Evolutionary conservation across 495 filamentous ascomycete species (phyloP), one percentile per base, ranked within the genome.

Genomic region (Hyaloscypha variabilis): DNA sequence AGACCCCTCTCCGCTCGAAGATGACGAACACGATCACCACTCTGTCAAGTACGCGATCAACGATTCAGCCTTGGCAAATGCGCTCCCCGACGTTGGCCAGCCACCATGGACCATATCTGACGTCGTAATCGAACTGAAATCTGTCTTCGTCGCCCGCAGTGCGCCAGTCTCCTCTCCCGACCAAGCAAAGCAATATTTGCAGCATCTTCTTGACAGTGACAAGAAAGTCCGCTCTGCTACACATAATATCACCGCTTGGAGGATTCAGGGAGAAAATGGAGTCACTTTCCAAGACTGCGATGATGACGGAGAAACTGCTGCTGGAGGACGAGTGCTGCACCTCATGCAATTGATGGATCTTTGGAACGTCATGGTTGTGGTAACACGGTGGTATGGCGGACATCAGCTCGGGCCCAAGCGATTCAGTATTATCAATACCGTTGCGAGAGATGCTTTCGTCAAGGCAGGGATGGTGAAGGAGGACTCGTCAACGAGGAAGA

Each of bases 261-360:
- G 86, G 58, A 85, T 88, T 42, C 70, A 65, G 51, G 74, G 73
- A 8, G 67, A 70, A 10, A 76, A 83, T 36, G 68, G 72, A 0
- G 84, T 88, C 23, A 82, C 81, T 39, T 90, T 87, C 63, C 92
- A 97, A 74, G 95, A 99, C 77, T 96, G 89, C 72, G 89, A 99
- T 69, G 95, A 98, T 73, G 95, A 99, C 73, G 95, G 95, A 13
- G 95, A 99, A 81, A 91, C 89, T n/a, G 95, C 95, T 25, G 95
- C 95, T 5, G 95, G 95, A 1, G 87, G 89, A 0, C 84, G 95
- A 28, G 71, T 98, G 70, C 79, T 97, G 49, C 91, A 96, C 78
- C 77, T 99, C 54, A 88, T 99, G 88, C 91, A 97, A 81, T 73
- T 94, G 69, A 98, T 97, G 93, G 91, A 93, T 75, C 85, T 96